Evolutionary conservation across 805 yeast species (phyloP), one percentile per base, ranked within the genome.

Genomic region (Ogataea paraovalis): DNA sequence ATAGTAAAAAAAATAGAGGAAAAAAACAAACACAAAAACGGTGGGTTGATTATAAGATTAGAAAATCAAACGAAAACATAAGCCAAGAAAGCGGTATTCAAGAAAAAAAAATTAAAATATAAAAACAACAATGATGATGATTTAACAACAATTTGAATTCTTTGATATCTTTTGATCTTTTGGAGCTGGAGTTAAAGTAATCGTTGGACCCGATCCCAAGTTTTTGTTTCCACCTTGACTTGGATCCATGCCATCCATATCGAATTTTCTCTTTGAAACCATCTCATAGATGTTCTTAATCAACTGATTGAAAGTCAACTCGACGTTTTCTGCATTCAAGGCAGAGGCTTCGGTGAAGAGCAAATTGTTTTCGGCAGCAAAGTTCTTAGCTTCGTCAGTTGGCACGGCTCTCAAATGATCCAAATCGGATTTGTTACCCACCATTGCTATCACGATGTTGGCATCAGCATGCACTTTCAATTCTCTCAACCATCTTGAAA

Each of bases 331-430:
- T 40, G 96, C 85, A 58, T 88, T 88, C 53, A 94, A 77, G 23
- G 98, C 99, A 51, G 95, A 85, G 14, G 98, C 95, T 74, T 94
- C 99, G 41, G 97, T 92, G 66, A 94, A 94, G 60, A 94, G 74
- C 59, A 94, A 76, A 66, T 81, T 87, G 72, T 94, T 91, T 69
- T 94, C 97, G 50, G 87, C 80, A 36, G 97, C 96, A 71, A 91
- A 91, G 62, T 85, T 87, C 69, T 84, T 86, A 50, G 98, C 99
- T 70, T 94, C 99, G 49, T 94, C 98, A 28, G 97, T 91, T 50
- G 98, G 96, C 19, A 94, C 96, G 0, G 97, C 97, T 62, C 99
- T 82, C 63, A 90, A 74, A 69, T 92, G 97, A 57, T 84, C 87
- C 66, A 90, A 75, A 74, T 91, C 97, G 28, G 87, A 80, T 68